These are phyloP conservation scores for Darksidea phi DNA, from an alignment of 495 filamentous ascomycete genomes.

Conservation along the genomic window DNA sequence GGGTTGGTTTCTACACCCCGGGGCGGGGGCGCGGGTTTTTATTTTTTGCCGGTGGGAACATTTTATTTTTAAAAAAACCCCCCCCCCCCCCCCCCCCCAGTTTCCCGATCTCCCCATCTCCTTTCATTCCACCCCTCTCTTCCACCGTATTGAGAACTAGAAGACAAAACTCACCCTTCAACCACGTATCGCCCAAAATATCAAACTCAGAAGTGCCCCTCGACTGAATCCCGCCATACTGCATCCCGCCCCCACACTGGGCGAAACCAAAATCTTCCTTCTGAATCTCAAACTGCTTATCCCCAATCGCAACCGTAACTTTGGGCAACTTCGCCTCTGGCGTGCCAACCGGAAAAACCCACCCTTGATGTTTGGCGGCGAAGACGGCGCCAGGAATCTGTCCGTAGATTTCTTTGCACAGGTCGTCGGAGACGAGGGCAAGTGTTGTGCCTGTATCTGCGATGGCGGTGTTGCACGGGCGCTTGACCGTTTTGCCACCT, in stretches of 20 bases:
- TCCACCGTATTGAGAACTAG: background rate
- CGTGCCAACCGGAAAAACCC: slow-evolving; percentile 60
- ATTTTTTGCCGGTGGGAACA: too few species aligned
- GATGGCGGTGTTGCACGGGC: slow-evolving; percentile 70
- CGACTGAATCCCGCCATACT: slow-evolving; percentile 76
- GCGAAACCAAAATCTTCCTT: slow-evolving; percentile 72
- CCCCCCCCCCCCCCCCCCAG: too few species aligned
- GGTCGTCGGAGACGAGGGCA: slow-evolving; percentile 64
- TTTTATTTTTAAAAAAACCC: too few species aligned
- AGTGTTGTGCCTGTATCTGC: slow-evolving; percentile 78
- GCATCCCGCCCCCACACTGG: slow-evolving; percentile 56
- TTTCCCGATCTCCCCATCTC: background rate
- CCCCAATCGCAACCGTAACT: slow-evolving; percentile 68
- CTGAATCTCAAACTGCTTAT: slow-evolving; percentile 63
- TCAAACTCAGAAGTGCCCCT: slow-evolving; percentile 66
- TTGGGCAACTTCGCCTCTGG: slow-evolving; percentile 60
- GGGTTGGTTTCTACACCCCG: too few species aligned
- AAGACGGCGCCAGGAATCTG: slow-evolving; percentile 68
- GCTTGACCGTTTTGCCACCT: slow-evolving; percentile 57
- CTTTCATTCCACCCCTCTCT: background rate
- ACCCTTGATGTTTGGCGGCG: slow-evolving; percentile 64
- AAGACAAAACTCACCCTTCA: slow-evolving; percentile 64
- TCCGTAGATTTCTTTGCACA: slow-evolving; percentile 67
- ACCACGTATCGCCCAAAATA: slow-evolving; percentile 70
- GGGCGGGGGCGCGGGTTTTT: too few species aligned